Conservation (phyloP, 176 grass and related monocot genomes). For the Microstegium vimineum region DNA sequence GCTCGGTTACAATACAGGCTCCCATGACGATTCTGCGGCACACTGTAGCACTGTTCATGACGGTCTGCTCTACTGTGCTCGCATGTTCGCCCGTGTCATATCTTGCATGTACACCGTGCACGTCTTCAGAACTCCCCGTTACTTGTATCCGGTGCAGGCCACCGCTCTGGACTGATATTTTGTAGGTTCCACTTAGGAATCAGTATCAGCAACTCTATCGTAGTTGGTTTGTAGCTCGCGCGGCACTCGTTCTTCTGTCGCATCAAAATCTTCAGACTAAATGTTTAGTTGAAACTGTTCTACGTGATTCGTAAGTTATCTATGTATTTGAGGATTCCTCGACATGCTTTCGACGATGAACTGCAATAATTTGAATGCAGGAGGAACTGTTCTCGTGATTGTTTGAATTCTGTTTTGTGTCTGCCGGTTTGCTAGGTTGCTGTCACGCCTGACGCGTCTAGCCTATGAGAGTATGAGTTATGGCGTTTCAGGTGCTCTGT, state of each 20-base stretch:
- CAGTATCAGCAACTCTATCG: conserved; percentile 43
- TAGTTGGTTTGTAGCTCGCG: conserved; percentile 30
- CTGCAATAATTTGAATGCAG: conserved; percentile 40
- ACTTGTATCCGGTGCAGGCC: conserved; percentile 34
- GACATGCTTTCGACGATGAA: conserved; percentile 18
- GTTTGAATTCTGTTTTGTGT: background rate
- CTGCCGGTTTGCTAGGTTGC: background rate
- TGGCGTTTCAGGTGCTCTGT: background rate
- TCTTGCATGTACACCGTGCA: conserved; percentile 21
- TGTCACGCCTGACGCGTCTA: too few species aligned
- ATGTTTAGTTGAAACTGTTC: conserved; percentile 19
- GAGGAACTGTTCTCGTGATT: conserved; percentile 25
- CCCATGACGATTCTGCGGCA: conserved; percentile 11
- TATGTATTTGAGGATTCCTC: conserved; percentile 34
- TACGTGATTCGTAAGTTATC: conserved; percentile 8
- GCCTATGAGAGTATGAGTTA: too few species aligned
- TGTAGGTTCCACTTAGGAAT: conserved; percentile 59
- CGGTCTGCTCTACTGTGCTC: background rate
- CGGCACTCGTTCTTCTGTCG: background rate
- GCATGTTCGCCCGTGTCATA: background rate
- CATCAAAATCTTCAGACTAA: conserved; percentile 18
- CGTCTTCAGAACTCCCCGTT: conserved; percentile 26
- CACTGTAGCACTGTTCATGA: conserved; percentile 18
- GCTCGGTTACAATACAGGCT: conserved; percentile 22
- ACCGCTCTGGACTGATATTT: conserved; percentile 34